Evolutionary conservation across 208 protist genomes (phyloP).

Genomic region (Leishmania lainsoni): DNA sequence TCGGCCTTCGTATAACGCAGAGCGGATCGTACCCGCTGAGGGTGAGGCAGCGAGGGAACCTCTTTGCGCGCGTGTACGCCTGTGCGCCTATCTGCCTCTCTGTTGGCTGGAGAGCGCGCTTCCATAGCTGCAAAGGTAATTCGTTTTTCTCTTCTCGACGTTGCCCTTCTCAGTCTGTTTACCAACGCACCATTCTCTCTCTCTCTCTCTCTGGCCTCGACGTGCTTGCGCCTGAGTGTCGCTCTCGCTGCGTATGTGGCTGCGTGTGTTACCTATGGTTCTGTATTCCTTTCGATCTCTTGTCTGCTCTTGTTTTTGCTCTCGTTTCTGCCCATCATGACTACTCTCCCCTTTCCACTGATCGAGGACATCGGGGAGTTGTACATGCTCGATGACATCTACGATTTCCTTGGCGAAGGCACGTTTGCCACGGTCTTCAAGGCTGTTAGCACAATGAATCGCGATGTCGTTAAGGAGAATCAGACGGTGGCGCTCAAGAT

Average conservation of each 20-base stretch:
- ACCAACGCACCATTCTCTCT: no score
- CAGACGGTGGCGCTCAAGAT: slow-evolving; percentile 81
- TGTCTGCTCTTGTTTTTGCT: neutral
- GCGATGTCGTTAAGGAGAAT: slow-evolving; percentile 40
- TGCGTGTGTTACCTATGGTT: neutral
- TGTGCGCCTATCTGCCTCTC: neutral
- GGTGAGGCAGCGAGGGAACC: neutral
- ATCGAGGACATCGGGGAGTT: slow-evolving; percentile 56
- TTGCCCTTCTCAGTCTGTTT: neutral
- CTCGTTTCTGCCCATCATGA: slow-evolving; percentile 6
- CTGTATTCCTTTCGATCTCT: neutral
- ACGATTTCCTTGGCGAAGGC: slow-evolving; percentile 82
- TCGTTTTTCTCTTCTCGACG: no score
- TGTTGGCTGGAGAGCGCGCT: neutral
- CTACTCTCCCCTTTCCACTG: slow-evolving; percentile 54
- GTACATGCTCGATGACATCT: slow-evolving; percentile 82
- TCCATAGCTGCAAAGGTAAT: neutral
- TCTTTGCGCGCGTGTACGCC: neutral
- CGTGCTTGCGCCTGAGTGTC: no score
- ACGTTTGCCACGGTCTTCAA: slow-evolving; percentile 86
- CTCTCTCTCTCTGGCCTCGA: no score
- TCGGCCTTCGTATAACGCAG: neutral
- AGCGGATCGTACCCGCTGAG: neutral
- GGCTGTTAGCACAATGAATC: slow-evolving; percentile 49
- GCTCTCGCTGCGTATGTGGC: no score